Evolutionary conservation across 768 basidiomycete species (phyloP).

Genomic region (Mycena latifolia): DNA sequence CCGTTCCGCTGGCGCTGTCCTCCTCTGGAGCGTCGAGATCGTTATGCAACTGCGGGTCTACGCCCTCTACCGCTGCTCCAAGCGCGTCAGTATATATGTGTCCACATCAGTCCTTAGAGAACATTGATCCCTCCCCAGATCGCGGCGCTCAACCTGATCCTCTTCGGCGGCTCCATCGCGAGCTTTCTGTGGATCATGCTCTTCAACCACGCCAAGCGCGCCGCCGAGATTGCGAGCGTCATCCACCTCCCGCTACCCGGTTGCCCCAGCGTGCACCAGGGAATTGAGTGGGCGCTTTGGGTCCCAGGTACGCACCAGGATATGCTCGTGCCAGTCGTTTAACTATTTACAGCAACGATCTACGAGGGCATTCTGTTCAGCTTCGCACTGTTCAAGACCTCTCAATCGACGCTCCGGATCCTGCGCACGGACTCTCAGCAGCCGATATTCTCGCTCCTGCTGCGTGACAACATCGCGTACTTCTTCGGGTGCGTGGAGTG

Average conservation of each 20-base stretch:
- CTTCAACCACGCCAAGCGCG: constrained; percentile 50
- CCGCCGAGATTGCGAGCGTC: constrained; percentile 49
- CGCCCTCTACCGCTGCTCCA: constrained; percentile 55
- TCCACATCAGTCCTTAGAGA: not conserved
- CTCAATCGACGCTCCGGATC: constrained; percentile 40
- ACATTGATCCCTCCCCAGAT: constrained; percentile 43
- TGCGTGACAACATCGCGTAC: constrained; percentile 60
- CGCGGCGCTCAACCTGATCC: constrained; percentile 51
- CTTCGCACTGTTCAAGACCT: constrained; percentile 53
- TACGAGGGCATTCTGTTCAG: constrained; percentile 57
- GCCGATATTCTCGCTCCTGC: constrained; percentile 49
- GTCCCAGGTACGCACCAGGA: constrained; percentile 49
- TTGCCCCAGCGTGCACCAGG: constrained; percentile 55
- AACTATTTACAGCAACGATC: constrained; percentile 45
- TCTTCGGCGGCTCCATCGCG: constrained; percentile 57
- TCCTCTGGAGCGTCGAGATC: constrained; percentile 61
- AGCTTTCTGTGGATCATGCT: constrained; percentile 57
- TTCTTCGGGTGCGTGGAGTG: constrained; percentile 52
- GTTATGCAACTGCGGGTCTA: constrained; percentile 62
- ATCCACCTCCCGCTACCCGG: constrained; percentile 54
- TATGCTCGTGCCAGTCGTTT: not conserved
- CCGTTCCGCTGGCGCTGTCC: too few species aligned
- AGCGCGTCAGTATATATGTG: constrained; percentile 52
- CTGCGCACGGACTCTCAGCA: constrained; percentile 40
- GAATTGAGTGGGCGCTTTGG: constrained; percentile 60